Evolutionary conservation across 345 rosid species (phyloP).

Genomic region (Melaleuca alternifolia): DNA sequence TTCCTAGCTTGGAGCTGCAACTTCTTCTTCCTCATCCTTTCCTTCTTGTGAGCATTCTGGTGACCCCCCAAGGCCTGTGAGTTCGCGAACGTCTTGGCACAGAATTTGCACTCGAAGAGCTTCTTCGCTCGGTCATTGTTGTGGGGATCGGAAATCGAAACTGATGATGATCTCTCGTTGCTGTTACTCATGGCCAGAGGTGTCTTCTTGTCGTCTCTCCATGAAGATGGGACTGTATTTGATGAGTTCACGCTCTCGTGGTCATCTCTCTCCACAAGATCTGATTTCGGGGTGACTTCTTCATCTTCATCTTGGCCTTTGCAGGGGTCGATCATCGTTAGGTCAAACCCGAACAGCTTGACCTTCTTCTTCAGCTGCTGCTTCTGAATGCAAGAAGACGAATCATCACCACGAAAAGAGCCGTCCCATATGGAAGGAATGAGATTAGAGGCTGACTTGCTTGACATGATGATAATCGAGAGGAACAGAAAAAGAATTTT

Average conservation of each 20-base stretch:
- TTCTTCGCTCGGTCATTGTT: slow-evolving; percentile 13
- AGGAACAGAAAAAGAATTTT: not conserved
- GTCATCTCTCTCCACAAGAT: slow-evolving; percentile 24
- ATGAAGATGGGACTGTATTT: slow-evolving; percentile 5
- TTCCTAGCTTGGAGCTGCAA: slow-evolving; percentile 84
- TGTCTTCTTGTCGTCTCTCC: not conserved
- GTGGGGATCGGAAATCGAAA: not conserved
- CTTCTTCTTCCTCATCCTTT: slow-evolving; percentile 83
- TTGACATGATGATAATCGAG: not conserved
- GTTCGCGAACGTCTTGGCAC: slow-evolving; percentile 71
- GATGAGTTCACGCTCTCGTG: slow-evolving; percentile 58
- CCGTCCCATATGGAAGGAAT: slow-evolving; percentile 21
- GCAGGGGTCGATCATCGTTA: slow-evolving; percentile 16
- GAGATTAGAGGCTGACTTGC: not conserved
- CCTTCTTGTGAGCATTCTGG: slow-evolving; percentile 97
- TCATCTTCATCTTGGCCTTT: not conserved
- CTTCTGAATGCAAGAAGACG: not conserved
- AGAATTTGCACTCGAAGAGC: slow-evolving; percentile 72
- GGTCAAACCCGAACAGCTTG: slow-evolving; percentile 76
- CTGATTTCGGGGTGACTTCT: not conserved
- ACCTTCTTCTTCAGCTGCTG: slow-evolving; percentile 32
- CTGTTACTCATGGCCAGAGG: not conserved
- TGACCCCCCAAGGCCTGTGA: slow-evolving; percentile 98
- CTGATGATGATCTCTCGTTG: not conserved
- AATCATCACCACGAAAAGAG: slow-evolving; percentile 9